Base-by-base conservation (phyloP, 2,329 filamentous ascomycete genomes). In the Epichloe baconii region DNA sequence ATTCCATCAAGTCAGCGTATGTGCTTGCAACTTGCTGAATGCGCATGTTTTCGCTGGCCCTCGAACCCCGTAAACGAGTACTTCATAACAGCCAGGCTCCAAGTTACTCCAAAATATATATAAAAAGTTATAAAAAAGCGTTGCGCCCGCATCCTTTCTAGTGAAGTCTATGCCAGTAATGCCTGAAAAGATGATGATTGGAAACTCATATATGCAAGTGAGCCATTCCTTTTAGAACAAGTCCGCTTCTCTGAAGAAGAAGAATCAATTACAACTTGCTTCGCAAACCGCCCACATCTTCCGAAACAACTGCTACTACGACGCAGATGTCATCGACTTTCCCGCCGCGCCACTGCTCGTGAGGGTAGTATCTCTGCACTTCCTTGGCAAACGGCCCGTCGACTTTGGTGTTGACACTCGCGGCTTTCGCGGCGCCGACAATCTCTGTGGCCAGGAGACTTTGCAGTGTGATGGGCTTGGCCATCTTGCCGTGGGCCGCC, bases 261-360 rank as follows among this genome's bases (percentile, higher is more conserved):
- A 8, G 3, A 12, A 12, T 34, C 50, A 35, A 35, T 62, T 52
- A 69, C 50, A 69, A 55, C 56, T 69, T 69, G 62, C 65, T 66
- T 53, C 59, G 64, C 31, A 55, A 44, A 31, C 48, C 54, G 3
- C 54, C 50, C 17, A 52, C 46, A 17, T 83, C 79, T 58, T 90
- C 83, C 8, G 87, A 81, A 1, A 87, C 88, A 34, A 95, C 73
- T 35, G 83, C 80, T 14, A 90, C 83, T 48, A 98, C 74, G 4
- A 88, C 88, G 61, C 88, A 91, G 53, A 98, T 96, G 66, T 98
- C 93, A 64, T 98, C 93, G 19, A 94, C 80, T 68, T 98, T 98
- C 49, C 93, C 93, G 52, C 93, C 93, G 53, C 82, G 82, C 80
- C 88, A 98, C 53, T 82, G 80, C 66, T 97, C 91, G 38, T 83